phyloP scores from a whole-genome alignment of 257 asterid species.

The Gardenia jasminoides region DNA sequence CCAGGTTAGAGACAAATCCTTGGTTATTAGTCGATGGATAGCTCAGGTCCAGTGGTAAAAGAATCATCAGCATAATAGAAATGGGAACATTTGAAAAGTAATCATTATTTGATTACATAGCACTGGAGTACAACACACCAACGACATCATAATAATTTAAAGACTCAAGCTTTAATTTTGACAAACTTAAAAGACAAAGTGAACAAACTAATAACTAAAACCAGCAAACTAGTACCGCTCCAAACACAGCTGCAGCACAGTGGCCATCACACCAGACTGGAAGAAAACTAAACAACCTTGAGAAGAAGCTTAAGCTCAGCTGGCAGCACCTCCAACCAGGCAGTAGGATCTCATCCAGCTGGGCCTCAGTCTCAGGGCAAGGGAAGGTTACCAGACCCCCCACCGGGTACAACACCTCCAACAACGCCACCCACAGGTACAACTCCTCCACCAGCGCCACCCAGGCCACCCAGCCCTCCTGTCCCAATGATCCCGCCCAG shows the following conservation, averaged over 20 bases:
- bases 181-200: not conserved
- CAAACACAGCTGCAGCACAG: not conserved
- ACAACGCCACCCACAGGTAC: constrained; percentile 22
- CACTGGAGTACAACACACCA: not conserved
- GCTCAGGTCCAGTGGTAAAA: not conserved
- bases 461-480: constrained; percentile 16
- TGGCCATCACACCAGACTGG: not conserved
- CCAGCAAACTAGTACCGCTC: not conserved
- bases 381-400: constrained; percentile 26
- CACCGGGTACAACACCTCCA: constrained; percentile 16
- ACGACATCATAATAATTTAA: not conserved
- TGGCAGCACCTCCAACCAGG: too few species aligned
- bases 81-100: not conserved
- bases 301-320: not conserved
- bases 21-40: not conserved
- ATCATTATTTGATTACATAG: not conserved
- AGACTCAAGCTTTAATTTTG: not conserved
- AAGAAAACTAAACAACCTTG: not conserved
- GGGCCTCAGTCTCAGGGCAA: constrained; percentile 18
- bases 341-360: not conserved
- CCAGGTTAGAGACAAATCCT: too few species aligned
- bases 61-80: not conserved
- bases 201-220: not conserved
- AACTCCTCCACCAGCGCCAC: constrained; percentile 25
- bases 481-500: constrained; percentile 22